These are phyloP conservation scores for Nasturtium officinale DNA, from an alignment of 345 rosid genomes.

Conservation along the genomic window DNA sequence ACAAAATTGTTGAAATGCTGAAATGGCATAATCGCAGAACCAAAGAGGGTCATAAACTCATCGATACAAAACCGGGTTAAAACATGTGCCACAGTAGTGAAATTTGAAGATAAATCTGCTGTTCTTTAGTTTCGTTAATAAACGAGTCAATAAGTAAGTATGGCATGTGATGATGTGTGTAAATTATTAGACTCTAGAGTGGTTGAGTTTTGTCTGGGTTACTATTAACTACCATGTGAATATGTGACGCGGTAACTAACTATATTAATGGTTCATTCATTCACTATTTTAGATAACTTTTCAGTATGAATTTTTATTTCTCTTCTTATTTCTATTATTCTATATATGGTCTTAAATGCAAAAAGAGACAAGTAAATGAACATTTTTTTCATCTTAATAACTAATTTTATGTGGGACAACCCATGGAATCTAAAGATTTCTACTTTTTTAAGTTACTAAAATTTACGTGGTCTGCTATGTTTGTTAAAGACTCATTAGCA, in stretches of 20 bases:
- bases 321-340: background rate
- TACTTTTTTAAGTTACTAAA: background rate
- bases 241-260: conserved; percentile 30
- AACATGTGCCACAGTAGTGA: background rate
- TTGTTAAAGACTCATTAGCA: conserved; percentile 1
- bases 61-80: background rate
- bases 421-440: conserved; percentile 10
- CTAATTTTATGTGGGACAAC: conserved; percentile 28
- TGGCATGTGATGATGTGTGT: conserved; percentile 20
- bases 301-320: background rate
- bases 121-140: background rate
- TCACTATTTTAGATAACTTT: conserved; percentile 32
- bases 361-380: conserved; percentile 24
- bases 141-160: background rate
- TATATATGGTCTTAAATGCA: conserved; percentile 25
- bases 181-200: background rate
- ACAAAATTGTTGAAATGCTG: conserved; percentile 1
- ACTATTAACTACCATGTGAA: conserved; percentile 29
- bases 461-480: conserved; percentile 11
- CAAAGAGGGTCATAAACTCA: background rate
- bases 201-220: conserved; percentile 32
- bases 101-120: background rate
- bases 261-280: conserved; percentile 33
- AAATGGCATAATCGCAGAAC: background rate
- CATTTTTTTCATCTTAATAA: conserved; percentile 1